Evolutionary conservation across 164 flowering plant genomes (phyloP).

Genomic region (Vitis rupestris): DNA sequence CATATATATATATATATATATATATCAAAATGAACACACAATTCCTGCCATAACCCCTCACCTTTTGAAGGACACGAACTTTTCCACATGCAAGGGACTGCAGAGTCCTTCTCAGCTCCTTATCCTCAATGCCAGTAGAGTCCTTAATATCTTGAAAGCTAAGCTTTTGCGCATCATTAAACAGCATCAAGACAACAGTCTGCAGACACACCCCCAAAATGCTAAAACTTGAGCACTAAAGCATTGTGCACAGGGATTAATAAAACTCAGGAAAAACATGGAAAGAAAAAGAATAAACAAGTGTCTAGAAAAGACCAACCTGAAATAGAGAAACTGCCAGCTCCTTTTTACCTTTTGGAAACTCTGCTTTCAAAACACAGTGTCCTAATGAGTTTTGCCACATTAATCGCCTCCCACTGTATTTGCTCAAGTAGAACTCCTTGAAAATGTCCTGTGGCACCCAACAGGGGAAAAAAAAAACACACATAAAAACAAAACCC

Average conservation of each 20-base stretch:
- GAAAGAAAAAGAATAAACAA: neutral
- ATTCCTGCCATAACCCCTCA: slow-evolving; percentile 17
- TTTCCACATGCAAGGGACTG: slow-evolving; percentile 94
- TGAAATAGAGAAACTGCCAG: slow-evolving; percentile 91
- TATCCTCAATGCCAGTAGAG: slow-evolving; percentile 84
- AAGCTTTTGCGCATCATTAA: slow-evolving; percentile 79
- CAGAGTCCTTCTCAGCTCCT: slow-evolving; percentile 82
- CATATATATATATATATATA: neutral
- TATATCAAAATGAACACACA: neutral
- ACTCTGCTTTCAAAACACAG: slow-evolving; percentile 83
- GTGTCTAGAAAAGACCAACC: slow-evolving; percentile 37
- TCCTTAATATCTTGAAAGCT: slow-evolving; percentile 84
- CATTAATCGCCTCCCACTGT: slow-evolving; percentile 91
- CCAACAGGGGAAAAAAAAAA: slow-evolving; percentile 4
- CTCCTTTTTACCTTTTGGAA: slow-evolving; percentile 88
- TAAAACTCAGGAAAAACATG: slow-evolving; percentile 3
- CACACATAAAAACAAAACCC: neutral
- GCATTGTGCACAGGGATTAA: neutral
- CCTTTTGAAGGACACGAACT: slow-evolving; percentile 88
- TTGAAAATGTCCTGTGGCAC: slow-evolving; percentile 78
- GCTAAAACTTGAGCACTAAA: slow-evolving; percentile 3
- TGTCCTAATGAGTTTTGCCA: slow-evolving; percentile 96
- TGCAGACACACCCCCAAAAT: slow-evolving; percentile 20
- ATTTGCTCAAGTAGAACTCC: slow-evolving; percentile 87
- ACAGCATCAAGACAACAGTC: slow-evolving; percentile 90